A percentile compares a stretch with the other conserved stretches of the same genome.
Conservation (phyloP, 176 grass and related monocot genomes). For the Pontederia paniculata region DNA sequence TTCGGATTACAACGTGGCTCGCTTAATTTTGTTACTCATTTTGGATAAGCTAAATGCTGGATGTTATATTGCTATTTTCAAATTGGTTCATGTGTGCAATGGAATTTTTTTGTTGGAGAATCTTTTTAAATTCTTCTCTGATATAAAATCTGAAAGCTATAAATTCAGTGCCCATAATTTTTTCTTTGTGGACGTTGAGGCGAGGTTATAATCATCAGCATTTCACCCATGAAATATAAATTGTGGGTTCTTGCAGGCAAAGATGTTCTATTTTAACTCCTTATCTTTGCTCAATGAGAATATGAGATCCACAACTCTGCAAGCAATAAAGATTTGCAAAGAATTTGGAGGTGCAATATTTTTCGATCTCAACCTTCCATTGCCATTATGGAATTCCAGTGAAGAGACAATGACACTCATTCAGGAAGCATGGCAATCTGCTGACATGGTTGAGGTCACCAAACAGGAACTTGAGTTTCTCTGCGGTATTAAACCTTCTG, state of each 20-base stretch:
- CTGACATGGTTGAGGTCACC: constrained; percentile 64
- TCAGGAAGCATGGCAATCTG: constrained; percentile 54
- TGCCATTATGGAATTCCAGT: constrained; percentile 58
- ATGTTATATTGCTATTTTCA: no score
- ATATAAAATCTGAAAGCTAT: no score
- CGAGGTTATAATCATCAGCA: no score
- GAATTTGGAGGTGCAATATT: constrained; percentile 49
- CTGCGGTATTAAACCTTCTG: constrained; percentile 37
- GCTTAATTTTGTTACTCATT: no score
- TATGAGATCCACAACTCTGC: constrained; percentile 31
- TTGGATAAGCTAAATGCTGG: no score
- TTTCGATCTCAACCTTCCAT: constrained; percentile 72
- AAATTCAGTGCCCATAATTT: no score
- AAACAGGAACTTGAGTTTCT: constrained; percentile 79
- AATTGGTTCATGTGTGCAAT: no score
- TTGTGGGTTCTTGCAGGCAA: constrained; percentile 42
- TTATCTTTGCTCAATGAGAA: constrained; percentile 54
- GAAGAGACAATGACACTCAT: constrained; percentile 48
- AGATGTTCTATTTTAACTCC: constrained; percentile 89
- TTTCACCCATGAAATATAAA: not conserved
- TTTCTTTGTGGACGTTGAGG: no score
- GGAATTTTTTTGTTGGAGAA: no score
- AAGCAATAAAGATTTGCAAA: constrained; percentile 56
- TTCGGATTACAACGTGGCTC: no score
- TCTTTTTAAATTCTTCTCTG: no score